phyloP scores from a whole-genome alignment of 192 early-diverging fungal species.

The Coemansia sp. region DNA sequence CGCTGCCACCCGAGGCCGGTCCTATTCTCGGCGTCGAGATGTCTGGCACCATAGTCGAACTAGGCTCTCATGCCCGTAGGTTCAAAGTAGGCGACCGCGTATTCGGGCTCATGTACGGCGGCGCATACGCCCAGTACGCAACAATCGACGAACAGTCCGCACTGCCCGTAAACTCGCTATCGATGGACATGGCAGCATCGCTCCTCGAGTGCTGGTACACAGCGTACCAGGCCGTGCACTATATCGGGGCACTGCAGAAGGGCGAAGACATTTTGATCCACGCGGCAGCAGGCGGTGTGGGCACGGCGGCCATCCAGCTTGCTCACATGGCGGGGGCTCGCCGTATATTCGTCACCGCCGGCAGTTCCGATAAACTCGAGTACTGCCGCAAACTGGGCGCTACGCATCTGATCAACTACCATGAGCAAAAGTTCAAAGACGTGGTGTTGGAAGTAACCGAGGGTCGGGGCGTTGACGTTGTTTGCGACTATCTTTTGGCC shows the following conservation, averaged over 20 bases:
- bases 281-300: constrained; percentile 76
- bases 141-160: constrained; percentile 62
- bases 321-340: constrained; percentile 63
- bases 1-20: constrained; percentile 61
- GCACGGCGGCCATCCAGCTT: constrained; percentile 77
- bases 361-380: constrained; percentile 64
- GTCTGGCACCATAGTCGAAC: constrained; percentile 59
- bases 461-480: constrained; percentile 67
- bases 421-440: constrained; percentile 62
- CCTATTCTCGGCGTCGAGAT: constrained; percentile 76
- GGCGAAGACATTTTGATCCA: constrained; percentile 76
- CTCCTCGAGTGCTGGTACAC: constrained; percentile 82
- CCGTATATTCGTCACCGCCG: constrained; percentile 70
- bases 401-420: constrained; percentile 77
- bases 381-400: constrained; percentile 69
- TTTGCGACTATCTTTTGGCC: constrained; percentile 74
- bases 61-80: constrained; percentile 44
- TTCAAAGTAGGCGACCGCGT: constrained; percentile 69
- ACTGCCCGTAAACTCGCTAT: constrained; percentile 55
- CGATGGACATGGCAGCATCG: constrained; percentile 65
- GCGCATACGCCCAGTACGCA: constrained; percentile 75
- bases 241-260: constrained; percentile 56
- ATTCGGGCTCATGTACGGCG: constrained; percentile 73
- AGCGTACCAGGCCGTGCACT: constrained; percentile 70
- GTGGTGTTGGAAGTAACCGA: constrained; percentile 57